These are phyloP conservation scores for Lipomyces orientalis DNA, from an alignment of 805 yeast genomes.

Conservation along the genomic window DNA sequence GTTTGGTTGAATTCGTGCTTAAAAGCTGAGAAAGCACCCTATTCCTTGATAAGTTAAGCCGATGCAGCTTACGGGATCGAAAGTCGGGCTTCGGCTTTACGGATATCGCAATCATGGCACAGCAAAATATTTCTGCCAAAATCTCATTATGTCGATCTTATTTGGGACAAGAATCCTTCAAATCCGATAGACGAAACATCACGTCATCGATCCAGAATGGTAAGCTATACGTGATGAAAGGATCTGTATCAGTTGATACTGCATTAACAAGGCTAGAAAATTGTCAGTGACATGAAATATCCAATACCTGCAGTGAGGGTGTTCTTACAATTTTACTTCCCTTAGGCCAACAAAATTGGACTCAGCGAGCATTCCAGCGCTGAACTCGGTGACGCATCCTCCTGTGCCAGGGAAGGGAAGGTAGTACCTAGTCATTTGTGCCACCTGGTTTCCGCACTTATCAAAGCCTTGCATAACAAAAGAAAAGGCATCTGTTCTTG, in stretches of 20 bases:
- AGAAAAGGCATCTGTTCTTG: neutral
- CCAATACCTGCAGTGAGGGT: neutral
- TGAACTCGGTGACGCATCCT: neutral
- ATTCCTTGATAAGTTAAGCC: too few species aligned
- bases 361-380: neutral
- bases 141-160: neutral
- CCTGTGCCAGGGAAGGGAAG: slow-evolving; percentile 7
- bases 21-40: too few species aligned
- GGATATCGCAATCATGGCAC: too few species aligned
- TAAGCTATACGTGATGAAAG: neutral
- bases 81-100: too few species aligned
- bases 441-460: slow-evolving; percentile 10
- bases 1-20: too few species aligned
- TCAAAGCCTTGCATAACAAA: slow-evolving; percentile 7
- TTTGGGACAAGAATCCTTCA: neutral
- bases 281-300: neutral
- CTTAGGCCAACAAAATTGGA: slow-evolving; percentile 1
- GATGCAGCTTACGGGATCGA: too few species aligned
- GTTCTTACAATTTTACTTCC: slow-evolving; percentile 3
- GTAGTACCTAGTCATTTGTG: neutral
- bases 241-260: too few species aligned
- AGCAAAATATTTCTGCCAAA: too few species aligned
- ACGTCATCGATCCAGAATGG: slow-evolving; percentile 6
- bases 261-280: neutral
- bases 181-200: neutral